Percentiles rank a stretch among this genome's conserved stretches.
phyloP scores from a whole-genome alignment of 2,329 filamentous ascomycete genomes.

The Alternaria atra region DNA sequence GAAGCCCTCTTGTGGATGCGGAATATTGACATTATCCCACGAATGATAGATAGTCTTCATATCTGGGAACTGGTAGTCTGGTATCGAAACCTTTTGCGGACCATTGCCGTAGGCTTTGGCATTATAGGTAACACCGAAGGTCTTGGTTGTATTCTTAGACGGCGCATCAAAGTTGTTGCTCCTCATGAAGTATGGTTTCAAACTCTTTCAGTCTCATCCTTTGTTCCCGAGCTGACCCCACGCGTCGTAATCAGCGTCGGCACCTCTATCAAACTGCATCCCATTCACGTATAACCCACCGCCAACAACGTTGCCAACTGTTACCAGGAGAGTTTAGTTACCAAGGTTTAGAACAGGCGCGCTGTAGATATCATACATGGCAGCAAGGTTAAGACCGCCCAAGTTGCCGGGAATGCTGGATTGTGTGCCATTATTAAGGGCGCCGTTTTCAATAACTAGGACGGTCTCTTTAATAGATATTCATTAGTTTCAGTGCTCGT shows the following conservation, averaged over 20 bases:
- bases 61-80: constrained; percentile 23
- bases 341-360: constrained; percentile 28
- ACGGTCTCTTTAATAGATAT: constrained; percentile 17
- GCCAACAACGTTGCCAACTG: constrained; percentile 39
- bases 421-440: constrained; percentile 15
- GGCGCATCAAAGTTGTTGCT: constrained; percentile 27
- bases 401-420: constrained; percentile 23
- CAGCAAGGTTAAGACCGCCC: constrained; percentile 19
- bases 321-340: constrained; percentile 25
- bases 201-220: constrained; percentile 9
- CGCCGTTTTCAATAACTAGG: constrained; percentile 30
- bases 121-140: constrained; percentile 28
- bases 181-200: constrained; percentile 18
- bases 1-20: constrained; percentile 19
- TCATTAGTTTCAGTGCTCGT: neutral
- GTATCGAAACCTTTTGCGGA: constrained; percentile 13
- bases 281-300: constrained; percentile 47
- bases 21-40: constrained; percentile 11
- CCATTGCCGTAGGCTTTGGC: constrained; percentile 18
- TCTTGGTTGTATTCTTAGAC: constrained; percentile 6
- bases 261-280: constrained; percentile 46
- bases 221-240: constrained; percentile 7
- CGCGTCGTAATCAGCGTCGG: constrained; percentile 21
- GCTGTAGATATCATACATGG: constrained; percentile 23
- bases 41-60: constrained; percentile 15